Conservation (phyloP, 2,329 filamentous ascomycete genomes). For the Sporothrix mexicana region DNA sequence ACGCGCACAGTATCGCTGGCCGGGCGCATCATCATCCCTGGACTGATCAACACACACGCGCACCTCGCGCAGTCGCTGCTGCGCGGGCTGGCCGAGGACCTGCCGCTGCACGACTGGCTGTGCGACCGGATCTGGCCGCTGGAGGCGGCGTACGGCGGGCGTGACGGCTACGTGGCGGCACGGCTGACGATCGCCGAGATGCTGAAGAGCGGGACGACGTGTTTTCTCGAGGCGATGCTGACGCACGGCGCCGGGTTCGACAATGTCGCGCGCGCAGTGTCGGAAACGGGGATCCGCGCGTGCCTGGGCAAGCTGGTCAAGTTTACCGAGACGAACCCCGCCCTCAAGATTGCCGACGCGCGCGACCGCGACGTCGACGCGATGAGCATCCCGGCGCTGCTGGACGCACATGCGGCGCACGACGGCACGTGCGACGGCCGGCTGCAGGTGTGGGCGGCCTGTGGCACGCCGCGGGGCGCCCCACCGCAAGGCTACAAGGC, state of each 20-base stretch:
- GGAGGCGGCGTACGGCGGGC: slow-evolving; percentile 40
- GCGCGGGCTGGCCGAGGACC: slow-evolving; percentile 55
- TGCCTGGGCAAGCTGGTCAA: slow-evolving; percentile 48
- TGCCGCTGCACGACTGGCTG: slow-evolving; percentile 57
- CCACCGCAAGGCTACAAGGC: background rate
- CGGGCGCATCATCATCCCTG: background rate
- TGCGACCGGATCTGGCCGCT: slow-evolving; percentile 56
- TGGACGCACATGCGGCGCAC: background rate
- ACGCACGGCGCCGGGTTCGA: slow-evolving; percentile 41
- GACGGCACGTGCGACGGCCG: background rate
- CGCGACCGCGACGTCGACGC: background rate
- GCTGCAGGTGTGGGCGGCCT: background rate
- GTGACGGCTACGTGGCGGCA: slow-evolving; percentile 56
- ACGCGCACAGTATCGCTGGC: slow-evolving; percentile 36
- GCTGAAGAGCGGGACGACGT: slow-evolving; percentile 57
- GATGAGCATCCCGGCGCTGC: background rate
- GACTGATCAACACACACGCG: background rate
- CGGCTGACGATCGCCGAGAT: slow-evolving; percentile 57
- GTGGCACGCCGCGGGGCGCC: background rate
- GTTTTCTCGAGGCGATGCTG: slow-evolving; percentile 59
- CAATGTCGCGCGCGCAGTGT: slow-evolving; percentile 39
- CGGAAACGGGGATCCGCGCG: slow-evolving; percentile 38
- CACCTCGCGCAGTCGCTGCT: background rate
- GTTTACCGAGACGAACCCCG: slow-evolving; percentile 44
- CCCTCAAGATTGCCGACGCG: slow-evolving; percentile 36